phyloP scores from a whole-genome alignment of 2,329 filamentous ascomycete genomes.

The Aspergillus cejpii region DNA sequence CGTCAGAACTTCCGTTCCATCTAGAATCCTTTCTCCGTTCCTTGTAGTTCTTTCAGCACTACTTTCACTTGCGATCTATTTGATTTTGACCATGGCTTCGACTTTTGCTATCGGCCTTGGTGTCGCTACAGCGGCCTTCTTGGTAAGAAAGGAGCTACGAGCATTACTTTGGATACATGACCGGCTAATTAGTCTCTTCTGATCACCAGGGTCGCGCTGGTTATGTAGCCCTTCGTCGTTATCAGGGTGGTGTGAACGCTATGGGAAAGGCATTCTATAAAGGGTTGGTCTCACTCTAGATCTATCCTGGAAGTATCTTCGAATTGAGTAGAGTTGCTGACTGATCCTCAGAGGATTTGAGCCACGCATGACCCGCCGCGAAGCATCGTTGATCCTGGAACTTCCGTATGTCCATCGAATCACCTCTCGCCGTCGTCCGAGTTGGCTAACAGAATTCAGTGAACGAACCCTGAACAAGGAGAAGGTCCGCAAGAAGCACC shows the following conservation, averaged over 20 bases:
- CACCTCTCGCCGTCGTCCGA: background rate
- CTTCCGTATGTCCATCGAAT: conserved; percentile 59
- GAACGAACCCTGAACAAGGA: conserved; percentile 85
- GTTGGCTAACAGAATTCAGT: conserved; percentile 43
- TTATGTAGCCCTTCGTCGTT: conserved; percentile 79
- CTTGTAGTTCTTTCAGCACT: conserved; percentile 7
- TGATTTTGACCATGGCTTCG: conserved; percentile 40
- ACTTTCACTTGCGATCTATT: conserved; percentile 1
- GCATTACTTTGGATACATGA: background rate
- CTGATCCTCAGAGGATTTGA: conserved; percentile 64
- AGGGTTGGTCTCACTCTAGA: conserved; percentile 44
- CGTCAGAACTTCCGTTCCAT: conserved; percentile 8
- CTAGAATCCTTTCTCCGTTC: conserved; percentile 2
- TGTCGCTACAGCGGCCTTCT: conserved; percentile 59
- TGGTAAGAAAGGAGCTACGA: conserved; percentile 53
- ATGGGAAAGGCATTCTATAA: conserved; percentile 94
- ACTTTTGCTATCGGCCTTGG: conserved; percentile 41
- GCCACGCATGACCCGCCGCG: conserved; percentile 82
- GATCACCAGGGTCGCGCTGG: conserved; percentile 73
- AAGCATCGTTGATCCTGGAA: conserved; percentile 84
- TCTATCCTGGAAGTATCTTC: background rate
- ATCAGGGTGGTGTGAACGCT: conserved; percentile 60
- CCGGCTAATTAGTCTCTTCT: conserved; percentile 14
- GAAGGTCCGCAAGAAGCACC: conserved; percentile 90
- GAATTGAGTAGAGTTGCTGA: conserved; percentile 8